phyloP scores from a whole-genome alignment of 2,329 filamentous ascomycete genomes.

The Fusarium bactridioides region DNA sequence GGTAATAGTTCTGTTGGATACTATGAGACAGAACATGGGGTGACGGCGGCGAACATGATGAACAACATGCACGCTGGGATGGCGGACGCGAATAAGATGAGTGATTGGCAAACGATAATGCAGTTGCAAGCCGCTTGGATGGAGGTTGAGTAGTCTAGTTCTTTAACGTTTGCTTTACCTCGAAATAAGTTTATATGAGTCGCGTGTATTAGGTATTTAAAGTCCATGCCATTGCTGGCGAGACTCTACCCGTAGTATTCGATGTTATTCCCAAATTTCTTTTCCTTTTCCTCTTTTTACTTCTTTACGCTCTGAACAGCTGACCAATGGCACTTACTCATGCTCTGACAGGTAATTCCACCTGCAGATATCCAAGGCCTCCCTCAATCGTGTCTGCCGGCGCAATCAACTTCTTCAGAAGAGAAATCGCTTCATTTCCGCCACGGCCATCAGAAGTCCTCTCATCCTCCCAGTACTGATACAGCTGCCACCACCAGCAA shows the following conservation, averaged over 20 bases:
- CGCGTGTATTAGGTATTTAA: not conserved
- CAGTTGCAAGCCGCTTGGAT: constrained; percentile 42
- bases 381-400: not conserved
- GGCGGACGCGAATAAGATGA: constrained; percentile 37
- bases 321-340: not conserved
- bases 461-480: constrained; percentile 28
- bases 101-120: constrained; percentile 41
- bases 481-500: constrained; percentile 35
- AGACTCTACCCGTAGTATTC: not conserved
- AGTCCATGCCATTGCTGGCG: not conserved
- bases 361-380: not conserved
- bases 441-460: not conserved
- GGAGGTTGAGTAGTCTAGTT: constrained; percentile 42
- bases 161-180: no score
- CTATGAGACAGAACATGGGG: constrained; percentile 47
- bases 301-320: not conserved
- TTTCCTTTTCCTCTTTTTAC: not conserved
- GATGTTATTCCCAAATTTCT: not conserved
- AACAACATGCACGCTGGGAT: constrained; percentile 46
- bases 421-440: constrained; percentile 6
- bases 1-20: constrained; percentile 48
- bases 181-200: not conserved
- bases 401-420: constrained; percentile 6
- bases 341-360: constrained; percentile 4
- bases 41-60: constrained; percentile 44